phyloP scores from a whole-genome alignment of 345 rosid genomes.

The Gossypium herbaceum region DNA sequence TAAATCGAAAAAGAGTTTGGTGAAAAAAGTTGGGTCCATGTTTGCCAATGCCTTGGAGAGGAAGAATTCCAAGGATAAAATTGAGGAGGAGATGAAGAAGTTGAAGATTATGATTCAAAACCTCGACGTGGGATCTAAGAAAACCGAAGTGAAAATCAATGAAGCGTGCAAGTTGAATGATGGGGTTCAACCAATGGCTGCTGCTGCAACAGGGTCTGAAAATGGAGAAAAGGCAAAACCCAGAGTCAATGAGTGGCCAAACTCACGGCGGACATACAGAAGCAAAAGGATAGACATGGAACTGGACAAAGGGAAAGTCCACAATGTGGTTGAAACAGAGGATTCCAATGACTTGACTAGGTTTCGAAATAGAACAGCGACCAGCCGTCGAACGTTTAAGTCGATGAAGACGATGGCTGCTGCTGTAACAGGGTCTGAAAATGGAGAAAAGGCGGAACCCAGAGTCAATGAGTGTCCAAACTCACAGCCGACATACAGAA shows the following conservation, averaged over 20 bases:
- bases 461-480: not conserved
- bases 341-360: not conserved
- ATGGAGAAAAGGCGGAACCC: not conserved
- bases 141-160: not conserved
- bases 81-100: not conserved
- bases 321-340: not conserved
- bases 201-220: not conserved
- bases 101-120: not conserved
- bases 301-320: not conserved
- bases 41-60: slow-evolving; percentile 28
- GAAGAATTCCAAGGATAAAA: not conserved
- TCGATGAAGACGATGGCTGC: not conserved
- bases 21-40: slow-evolving; percentile 23
- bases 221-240: not conserved
- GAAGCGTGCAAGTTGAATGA: not conserved
- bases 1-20: not conserved
- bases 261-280: not conserved
- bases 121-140: not conserved
- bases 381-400: not conserved
- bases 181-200: not conserved
- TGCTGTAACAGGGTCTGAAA: too few species aligned
- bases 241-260: not conserved
- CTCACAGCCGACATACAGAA: not conserved
- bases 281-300: not conserved
- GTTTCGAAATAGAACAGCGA: not conserved